These are phyloP conservation scores for Malus orientalis DNA, from an alignment of 306 rosid genomes.

Conservation along the genomic window DNA sequence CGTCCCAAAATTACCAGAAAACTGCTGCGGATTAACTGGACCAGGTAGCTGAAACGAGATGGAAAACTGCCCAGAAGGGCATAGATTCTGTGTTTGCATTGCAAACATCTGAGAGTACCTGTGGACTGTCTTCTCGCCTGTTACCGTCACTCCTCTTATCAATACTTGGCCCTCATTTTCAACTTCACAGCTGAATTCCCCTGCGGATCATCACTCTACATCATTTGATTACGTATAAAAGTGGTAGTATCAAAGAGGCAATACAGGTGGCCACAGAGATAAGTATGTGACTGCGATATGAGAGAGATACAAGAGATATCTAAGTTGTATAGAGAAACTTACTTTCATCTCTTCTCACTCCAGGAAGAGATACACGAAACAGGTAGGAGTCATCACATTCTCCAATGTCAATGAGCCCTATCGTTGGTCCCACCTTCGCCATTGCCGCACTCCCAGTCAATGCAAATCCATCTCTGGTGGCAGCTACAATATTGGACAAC, in stretches of 20 bases:
- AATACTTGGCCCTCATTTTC: slow-evolving; percentile 28
- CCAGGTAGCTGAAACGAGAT: slow-evolving; percentile 39
- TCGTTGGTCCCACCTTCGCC: slow-evolving; percentile 21
- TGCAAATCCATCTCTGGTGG: slow-evolving; percentile 26
- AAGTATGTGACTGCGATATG: no score
- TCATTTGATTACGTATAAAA: not conserved
- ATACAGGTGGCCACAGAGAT: no score
- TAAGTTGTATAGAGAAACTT: slow-evolving; percentile 11
- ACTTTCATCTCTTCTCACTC: slow-evolving; percentile 37
- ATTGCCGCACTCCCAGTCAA: slow-evolving; percentile 37
- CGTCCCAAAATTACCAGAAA: slow-evolving; percentile 29
- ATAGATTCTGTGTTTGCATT: slow-evolving; percentile 35
- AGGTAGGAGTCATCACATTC: slow-evolving; percentile 29
- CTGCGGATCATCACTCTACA: slow-evolving; percentile 8
- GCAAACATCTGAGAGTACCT: slow-evolving; percentile 31
- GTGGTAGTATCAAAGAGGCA: no score
- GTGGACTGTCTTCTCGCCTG: slow-evolving; percentile 30
- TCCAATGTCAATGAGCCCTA: slow-evolving; percentile 36
- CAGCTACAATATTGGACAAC: slow-evolving; percentile 22
- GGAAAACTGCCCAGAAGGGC: slow-evolving; percentile 36
- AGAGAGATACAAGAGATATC: not conserved
- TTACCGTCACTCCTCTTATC: slow-evolving; percentile 28
- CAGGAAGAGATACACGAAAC: slow-evolving; percentile 30
- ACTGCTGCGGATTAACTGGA: slow-evolving; percentile 25
- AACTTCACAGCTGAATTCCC: slow-evolving; percentile 34